Conservation (phyloP, 208 protist species). For the Acanthamoeba comandoni region DNA sequence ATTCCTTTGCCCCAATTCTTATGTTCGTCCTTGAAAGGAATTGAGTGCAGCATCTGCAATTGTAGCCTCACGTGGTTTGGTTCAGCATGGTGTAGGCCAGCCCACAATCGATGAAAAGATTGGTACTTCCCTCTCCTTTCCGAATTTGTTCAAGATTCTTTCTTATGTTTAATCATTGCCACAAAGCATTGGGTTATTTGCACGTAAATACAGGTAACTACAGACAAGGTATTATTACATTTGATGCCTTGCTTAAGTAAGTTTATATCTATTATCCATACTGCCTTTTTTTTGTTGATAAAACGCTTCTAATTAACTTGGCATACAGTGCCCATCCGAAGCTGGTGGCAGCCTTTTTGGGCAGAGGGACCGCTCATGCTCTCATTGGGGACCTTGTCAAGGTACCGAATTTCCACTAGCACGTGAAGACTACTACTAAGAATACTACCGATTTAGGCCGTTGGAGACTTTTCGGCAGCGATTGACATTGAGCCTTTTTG, state of each 20-base stretch:
- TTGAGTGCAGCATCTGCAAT: conserved; percentile 7
- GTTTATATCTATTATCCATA: too few relatives aligned
- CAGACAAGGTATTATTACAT: conserved; percentile 19
- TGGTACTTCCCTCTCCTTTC: not conserved
- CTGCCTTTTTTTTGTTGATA: too few relatives aligned
- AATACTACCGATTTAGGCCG: too few relatives aligned
- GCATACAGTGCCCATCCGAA: too few relatives aligned
- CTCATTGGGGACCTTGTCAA: conserved; percentile 9
- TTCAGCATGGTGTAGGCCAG: conserved; percentile 55
- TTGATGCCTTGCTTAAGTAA: conserved; percentile 44
- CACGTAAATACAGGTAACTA: conserved; percentile 71
- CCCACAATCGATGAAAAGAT: conserved; percentile 59
- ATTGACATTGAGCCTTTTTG: conserved; percentile 37
- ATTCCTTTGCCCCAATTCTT: too few relatives aligned
- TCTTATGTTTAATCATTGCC: too few relatives aligned
- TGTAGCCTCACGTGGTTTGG: conserved; percentile 42
- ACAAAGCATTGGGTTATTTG: conserved; percentile 57
- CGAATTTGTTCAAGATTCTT: conserved; percentile 5
- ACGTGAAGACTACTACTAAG: too few relatives aligned
- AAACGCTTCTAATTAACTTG: too few relatives aligned
- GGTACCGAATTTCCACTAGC: not conserved
- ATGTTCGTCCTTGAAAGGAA: too few relatives aligned
- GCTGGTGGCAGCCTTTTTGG: conserved; percentile 61
- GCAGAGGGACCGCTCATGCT: conserved; percentile 53
- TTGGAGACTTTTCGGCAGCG: conserved; percentile 35